Conservation (phyloP, 805 yeast species). For the Pichia nanzhaoensis region DNA sequence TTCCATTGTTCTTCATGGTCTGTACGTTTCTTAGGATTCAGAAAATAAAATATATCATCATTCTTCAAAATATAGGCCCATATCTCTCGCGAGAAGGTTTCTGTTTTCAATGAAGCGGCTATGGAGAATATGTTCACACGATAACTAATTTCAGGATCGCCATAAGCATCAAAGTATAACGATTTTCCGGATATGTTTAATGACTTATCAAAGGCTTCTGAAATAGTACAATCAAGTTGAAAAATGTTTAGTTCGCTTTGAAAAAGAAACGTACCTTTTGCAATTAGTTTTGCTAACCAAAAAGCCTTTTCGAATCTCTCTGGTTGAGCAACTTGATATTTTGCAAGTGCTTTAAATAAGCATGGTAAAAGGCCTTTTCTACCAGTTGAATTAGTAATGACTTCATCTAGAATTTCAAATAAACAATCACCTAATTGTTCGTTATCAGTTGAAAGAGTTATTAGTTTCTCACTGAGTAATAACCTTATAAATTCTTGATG, state of each 20-base stretch:
- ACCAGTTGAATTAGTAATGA: conserved; percentile 45
- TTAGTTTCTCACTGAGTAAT: conserved; percentile 35
- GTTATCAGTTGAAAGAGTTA: conserved; percentile 32
- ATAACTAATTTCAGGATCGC: conserved; percentile 49
- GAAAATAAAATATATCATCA: conserved; percentile 35
- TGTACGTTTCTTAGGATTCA: conserved; percentile 45
- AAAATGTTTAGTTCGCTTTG: conserved; percentile 55
- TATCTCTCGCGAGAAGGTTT: conserved; percentile 27
- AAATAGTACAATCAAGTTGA: conserved; percentile 52
- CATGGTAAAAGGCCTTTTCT: conserved; percentile 66
- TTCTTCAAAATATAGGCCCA: conserved; percentile 34
- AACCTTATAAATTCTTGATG: conserved; percentile 54
- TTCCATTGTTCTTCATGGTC: conserved; percentile 67
- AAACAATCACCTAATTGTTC: conserved; percentile 27
- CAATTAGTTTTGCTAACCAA: conserved; percentile 50
- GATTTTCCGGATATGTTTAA: conserved; percentile 32
- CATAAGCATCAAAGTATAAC: conserved; percentile 46
- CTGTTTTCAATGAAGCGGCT: conserved; percentile 30
- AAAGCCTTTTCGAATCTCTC: conserved; percentile 32
- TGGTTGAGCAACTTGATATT: conserved; percentile 34
- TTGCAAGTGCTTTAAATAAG: conserved; percentile 40
- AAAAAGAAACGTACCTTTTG: conserved; percentile 37
- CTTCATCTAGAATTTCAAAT: conserved; percentile 33
- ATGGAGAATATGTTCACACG: conserved; percentile 45
- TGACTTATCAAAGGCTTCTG: conserved; percentile 41